phyloP scores from a whole-genome alignment of 805 yeast species.

The Candida michaelii region DNA sequence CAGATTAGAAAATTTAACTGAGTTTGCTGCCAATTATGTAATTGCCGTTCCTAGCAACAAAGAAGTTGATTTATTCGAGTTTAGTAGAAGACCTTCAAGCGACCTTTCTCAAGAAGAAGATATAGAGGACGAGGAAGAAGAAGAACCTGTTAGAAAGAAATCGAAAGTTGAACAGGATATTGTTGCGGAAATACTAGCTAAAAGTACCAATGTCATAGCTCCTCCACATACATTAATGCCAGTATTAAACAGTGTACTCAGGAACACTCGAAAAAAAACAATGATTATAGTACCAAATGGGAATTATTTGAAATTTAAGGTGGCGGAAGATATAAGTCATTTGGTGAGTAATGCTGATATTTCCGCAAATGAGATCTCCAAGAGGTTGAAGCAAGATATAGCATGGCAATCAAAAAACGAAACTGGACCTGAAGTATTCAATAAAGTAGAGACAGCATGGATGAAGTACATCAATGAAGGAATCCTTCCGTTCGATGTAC shows the following conservation, averaged over 20 bases:
- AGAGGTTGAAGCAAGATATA: not conserved
- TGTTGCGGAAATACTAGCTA: no score
- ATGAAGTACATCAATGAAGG: not conserved
- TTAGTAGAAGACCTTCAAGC: no score
- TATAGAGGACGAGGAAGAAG: not conserved
- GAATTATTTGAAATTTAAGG: no score
- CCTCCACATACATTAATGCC: not conserved
- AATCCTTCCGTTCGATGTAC: not conserved
- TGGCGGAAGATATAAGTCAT: not conserved
- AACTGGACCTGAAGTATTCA: not conserved
- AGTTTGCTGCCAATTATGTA: constrained; percentile 5
- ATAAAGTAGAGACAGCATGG: not conserved
- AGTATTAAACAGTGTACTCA: constrained; percentile 1
- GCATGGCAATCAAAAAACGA: not conserved
- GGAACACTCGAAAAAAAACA: constrained; percentile 5
- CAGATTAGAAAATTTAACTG: not conserved
- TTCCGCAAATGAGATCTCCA: not conserved
- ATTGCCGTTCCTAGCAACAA: constrained; percentile 3
- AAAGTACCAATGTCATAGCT: constrained; percentile 1
- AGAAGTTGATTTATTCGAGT: not conserved
- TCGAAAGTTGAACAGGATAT: not conserved
- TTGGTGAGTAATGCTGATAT: not conserved
- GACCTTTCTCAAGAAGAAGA: not conserved
- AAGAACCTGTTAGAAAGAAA: not conserved
- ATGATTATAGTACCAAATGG: constrained; percentile 11